These are phyloP conservation scores for Suhomyces bribrorum DNA, from an alignment of 1,139 yeast genomes.

Conservation along the genomic window DNA sequence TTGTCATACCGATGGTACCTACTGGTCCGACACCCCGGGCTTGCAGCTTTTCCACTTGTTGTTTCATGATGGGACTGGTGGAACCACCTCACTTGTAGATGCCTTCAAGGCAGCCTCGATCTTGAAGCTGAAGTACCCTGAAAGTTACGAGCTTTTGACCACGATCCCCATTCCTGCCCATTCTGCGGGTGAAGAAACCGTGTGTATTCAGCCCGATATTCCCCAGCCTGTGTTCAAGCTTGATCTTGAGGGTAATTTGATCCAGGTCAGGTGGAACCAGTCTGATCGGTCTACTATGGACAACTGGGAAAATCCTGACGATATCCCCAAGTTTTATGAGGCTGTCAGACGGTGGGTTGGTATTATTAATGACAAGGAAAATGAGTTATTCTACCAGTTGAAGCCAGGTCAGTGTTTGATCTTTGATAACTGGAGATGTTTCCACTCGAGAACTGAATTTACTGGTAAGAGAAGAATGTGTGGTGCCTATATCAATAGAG, in stretches of 20 bases:
- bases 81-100: constrained; percentile 70
- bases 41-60: constrained; percentile 70
- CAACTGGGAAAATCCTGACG: constrained; percentile 53
- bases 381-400: constrained; percentile 59
- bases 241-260: constrained; percentile 52
- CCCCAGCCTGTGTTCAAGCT: constrained; percentile 65
- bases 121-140: constrained; percentile 51
- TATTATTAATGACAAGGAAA: constrained; percentile 51
- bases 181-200: constrained; percentile 72
- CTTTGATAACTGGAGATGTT: constrained; percentile 76
- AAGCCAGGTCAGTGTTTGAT: constrained; percentile 69
- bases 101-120: constrained; percentile 64
- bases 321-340: constrained; percentile 57
- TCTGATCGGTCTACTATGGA: constrained; percentile 72
- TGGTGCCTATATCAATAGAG: constrained; percentile 73
- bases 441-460: constrained; percentile 71
- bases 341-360: constrained; percentile 62
- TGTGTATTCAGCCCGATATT: constrained; percentile 63
- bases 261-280: constrained; percentile 76
- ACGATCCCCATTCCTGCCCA: constrained; percentile 67
- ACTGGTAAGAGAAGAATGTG: constrained; percentile 74
- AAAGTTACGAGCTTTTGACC: constrained; percentile 55
- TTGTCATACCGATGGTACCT: constrained; percentile 76
- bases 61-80: constrained; percentile 70
- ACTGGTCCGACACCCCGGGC: constrained; percentile 79